Base-by-base conservation (phyloP, 768 basidiomycete genomes). In the Cystoderma amianthinum region DNA sequence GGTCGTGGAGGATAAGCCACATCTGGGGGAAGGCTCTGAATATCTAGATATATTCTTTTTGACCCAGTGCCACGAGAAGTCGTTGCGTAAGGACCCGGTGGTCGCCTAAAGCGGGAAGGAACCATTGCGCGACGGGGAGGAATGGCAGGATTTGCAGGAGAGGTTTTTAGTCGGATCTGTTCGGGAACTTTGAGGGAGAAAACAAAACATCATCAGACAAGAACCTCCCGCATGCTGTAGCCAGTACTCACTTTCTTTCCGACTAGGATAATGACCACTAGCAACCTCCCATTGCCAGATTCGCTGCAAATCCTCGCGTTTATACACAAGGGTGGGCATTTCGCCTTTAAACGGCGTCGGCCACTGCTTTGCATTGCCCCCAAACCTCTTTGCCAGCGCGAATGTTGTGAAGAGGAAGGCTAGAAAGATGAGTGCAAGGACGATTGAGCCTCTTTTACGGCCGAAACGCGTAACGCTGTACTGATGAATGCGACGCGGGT, bases 281-380 rank as follows among this genome's bases (percentile, higher is more conserved):
- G 79, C 68, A 43, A 98, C 75, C 63, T 99, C 95, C 93, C 93
- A 98, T 45, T 82, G 71, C 94, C 94, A 98, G 60, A 99, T 88
- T 43, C 83, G 73, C 53, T 85, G 87, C 32, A 96, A 57, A 54
- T 97, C 92, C 43, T 85, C 79, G 36, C 82, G 71, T 43, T 70
- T 69, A 54, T 76, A 91, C 24, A 92, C 77, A 20, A 92, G 71
- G 6, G 89, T 89, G 18, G 84, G 67, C 12, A 79, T 69, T 35
- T 83, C 79, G 30, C 69, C 69, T 13, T 65, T 60, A 36, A 78
- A 71, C 13, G 72, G 67, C 25, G 72, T 62, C 10, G 80, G 71
- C 82, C 82, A 85, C 43, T 73, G 71, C 50, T 77, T 80, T 38
- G 75, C 74, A 44, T 72, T 67, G 1, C 77, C 68, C 18, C 73